phyloP scores from a whole-genome alignment of 768 basidiomycete genomes.

The Phaeotremella fagi region DNA sequence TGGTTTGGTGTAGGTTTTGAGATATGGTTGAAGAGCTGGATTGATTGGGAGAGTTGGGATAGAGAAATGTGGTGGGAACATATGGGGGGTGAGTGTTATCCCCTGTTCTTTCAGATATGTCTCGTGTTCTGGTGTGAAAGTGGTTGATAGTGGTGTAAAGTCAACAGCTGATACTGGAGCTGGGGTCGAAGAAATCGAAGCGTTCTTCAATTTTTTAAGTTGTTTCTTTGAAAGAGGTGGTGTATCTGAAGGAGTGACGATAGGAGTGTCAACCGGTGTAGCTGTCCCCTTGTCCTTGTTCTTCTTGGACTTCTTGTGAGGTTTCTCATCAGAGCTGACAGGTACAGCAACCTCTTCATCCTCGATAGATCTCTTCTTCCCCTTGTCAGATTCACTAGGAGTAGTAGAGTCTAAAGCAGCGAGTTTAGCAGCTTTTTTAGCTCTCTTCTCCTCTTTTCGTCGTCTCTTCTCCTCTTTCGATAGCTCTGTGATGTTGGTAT shows the following conservation, averaged over 20 bases:
- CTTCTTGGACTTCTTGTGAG: slow-evolving; percentile 33
- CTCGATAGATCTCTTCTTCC: slow-evolving; percentile 31
- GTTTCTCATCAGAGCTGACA: slow-evolving; percentile 1
- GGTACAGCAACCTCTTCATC: slow-evolving; percentile 5
- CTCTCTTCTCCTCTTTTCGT: slow-evolving; percentile 15
- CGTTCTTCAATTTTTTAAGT: slow-evolving; percentile 27
- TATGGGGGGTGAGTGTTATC: slow-evolving; percentile 61
- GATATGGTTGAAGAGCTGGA: slow-evolving; percentile 58
- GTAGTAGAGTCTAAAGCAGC: neutral
- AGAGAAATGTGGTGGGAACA: slow-evolving; percentile 63
- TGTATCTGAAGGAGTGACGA: slow-evolving; percentile 14
- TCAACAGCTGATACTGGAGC: slow-evolving; percentile 4
- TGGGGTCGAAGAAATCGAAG: slow-evolving; percentile 2
- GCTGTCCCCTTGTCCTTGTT: too few relatives aligned
- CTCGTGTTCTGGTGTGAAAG: slow-evolving; percentile 52
- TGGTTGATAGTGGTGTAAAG: slow-evolving; percentile 34
- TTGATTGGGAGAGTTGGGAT: slow-evolving; percentile 70
- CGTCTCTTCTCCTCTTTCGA: slow-evolving; percentile 21
- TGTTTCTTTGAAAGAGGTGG: slow-evolving; percentile 21
- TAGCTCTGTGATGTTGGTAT: slow-evolving; percentile 3
- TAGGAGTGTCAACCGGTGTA: slow-evolving; percentile 26
- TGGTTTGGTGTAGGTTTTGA: slow-evolving; percentile 72
- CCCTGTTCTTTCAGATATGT: slow-evolving; percentile 67
- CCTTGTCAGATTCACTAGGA: slow-evolving; percentile 42
- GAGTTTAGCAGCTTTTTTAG: slow-evolving; percentile 4